phyloP scores from a whole-genome alignment of 2,329 filamentous ascomycete genomes.

The Aspergillus versicolor region DNA sequence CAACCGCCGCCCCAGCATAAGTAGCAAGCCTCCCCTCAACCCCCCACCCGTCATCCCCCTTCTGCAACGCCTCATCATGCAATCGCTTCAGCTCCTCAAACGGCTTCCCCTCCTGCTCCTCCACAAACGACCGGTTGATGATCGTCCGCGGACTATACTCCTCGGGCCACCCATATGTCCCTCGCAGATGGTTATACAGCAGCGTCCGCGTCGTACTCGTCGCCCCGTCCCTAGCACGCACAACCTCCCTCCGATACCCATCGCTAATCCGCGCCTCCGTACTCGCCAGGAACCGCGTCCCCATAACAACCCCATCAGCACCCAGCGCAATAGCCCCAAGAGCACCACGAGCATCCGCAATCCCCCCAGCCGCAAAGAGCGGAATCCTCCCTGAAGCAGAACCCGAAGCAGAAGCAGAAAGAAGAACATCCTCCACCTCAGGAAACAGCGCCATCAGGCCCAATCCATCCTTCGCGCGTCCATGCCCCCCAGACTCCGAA shows the following conservation, averaged over 20 bases:
- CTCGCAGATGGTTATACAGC: slow-evolving; percentile 56
- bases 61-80: slow-evolving; percentile 43
- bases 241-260: slow-evolving; percentile 54
- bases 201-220: slow-evolving; percentile 51
- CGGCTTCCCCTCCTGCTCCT: slow-evolving; percentile 40
- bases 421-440: slow-evolving; percentile 46
- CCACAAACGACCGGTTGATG: slow-evolving; percentile 55
- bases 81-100: slow-evolving; percentile 48
- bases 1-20: slow-evolving; percentile 50
- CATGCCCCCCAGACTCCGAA: slow-evolving; percentile 57
- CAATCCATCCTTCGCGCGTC: slow-evolving; percentile 47
- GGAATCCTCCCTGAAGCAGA: slow-evolving; percentile 39
- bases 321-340: slow-evolving; percentile 53
- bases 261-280: slow-evolving; percentile 50
- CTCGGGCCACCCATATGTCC: slow-evolving; percentile 60
- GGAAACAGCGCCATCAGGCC: slow-evolving; percentile 53
- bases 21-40: slow-evolving; percentile 51
- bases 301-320: slow-evolving; percentile 58
- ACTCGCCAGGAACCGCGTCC: slow-evolving; percentile 62
- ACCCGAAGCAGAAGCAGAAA: too few species aligned
- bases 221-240: slow-evolving; percentile 54
- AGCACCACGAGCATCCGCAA: slow-evolving; percentile 53
- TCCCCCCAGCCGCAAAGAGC: slow-evolving; percentile 54
- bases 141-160: slow-evolving; percentile 60
- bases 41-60: slow-evolving; percentile 50